Conservation (phyloP, 768 basidiomycete genomes). For the Gloeostereum incarnatum region DNA sequence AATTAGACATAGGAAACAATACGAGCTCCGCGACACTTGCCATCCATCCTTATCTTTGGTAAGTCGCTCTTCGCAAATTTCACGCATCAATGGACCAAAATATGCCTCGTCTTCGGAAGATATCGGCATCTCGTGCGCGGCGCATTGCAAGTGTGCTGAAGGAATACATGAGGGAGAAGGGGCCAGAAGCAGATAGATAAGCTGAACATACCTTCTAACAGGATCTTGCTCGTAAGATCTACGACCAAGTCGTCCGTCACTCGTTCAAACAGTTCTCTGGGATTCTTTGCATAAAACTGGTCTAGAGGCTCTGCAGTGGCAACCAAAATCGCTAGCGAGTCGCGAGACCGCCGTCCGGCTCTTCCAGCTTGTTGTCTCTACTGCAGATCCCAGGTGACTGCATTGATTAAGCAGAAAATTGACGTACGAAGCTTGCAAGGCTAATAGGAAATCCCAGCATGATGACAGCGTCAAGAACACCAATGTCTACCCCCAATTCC, state of each 20-base stretch:
- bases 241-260: slow-evolving; percentile 54
- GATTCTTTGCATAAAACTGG: slow-evolving; percentile 61
- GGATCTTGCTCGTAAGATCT: slow-evolving; percentile 63
- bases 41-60: slow-evolving; percentile 72
- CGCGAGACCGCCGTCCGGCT: slow-evolving; percentile 73
- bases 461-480: slow-evolving; percentile 80
- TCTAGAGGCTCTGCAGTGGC: slow-evolving; percentile 64
- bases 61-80: slow-evolving; percentile 54
- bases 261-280: slow-evolving; percentile 61
- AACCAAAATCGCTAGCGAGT: slow-evolving; percentile 70
- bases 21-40: slow-evolving; percentile 24
- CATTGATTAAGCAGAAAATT: neutral
- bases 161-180: slow-evolving; percentile 2
- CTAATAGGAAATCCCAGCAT: slow-evolving; percentile 80
- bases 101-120: slow-evolving; percentile 54
- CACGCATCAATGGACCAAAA: slow-evolving; percentile 56
- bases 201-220: slow-evolving; percentile 48
- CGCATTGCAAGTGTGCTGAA: slow-evolving; percentile 76
- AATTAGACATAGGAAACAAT: neutral
- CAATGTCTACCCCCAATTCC: slow-evolving; percentile 89
- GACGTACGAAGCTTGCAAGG: slow-evolving; percentile 70
- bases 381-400: slow-evolving; percentile 1
- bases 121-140: slow-evolving; percentile 79
- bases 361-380: slow-evolving; percentile 87
- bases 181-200: neutral